Conservation (phyloP, 495 filamentous ascomycete genomes). For the Aspergillus saccharolyticus region DNA sequence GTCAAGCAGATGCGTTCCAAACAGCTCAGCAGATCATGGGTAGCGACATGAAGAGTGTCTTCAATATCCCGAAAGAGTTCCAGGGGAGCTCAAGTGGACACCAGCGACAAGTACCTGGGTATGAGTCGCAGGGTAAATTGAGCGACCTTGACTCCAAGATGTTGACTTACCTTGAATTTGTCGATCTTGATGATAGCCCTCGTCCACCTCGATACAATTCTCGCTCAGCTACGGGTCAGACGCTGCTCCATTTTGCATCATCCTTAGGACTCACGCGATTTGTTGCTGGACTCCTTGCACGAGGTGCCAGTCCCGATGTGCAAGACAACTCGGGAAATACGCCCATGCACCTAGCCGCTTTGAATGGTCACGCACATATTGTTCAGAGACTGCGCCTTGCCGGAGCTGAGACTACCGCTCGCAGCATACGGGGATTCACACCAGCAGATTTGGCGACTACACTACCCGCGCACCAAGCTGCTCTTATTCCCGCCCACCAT, state of each 20-base stretch:
- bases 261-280: slow-evolving; percentile 71
- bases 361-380: slow-evolving; percentile 70
- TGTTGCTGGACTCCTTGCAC: slow-evolving; percentile 72
- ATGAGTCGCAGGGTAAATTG: slow-evolving; percentile 37
- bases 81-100: slow-evolving; percentile 38
- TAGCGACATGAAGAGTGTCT: slow-evolving; percentile 40
- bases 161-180: slow-evolving; percentile 67
- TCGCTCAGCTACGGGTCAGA: slow-evolving; percentile 62
- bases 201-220: slow-evolving; percentile 61
- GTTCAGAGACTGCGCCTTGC: slow-evolving; percentile 66
- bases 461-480: slow-evolving; percentile 51
- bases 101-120: slow-evolving; percentile 42
- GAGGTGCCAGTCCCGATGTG: slow-evolving; percentile 71
- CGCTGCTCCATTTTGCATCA: slow-evolving; percentile 76
- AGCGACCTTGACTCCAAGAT: slow-evolving; percentile 65
- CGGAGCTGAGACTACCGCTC: slow-evolving; percentile 65
- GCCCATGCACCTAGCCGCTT: slow-evolving; percentile 77
- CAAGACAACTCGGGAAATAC: slow-evolving; percentile 79
- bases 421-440: slow-evolving; percentile 66
- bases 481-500: slow-evolving; percentile 46
- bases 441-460: slow-evolving; percentile 68
- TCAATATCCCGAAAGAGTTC: slow-evolving; percentile 43
- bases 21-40: slow-evolving; percentile 49
- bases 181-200: slow-evolving; percentile 71
- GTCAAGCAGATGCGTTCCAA: slow-evolving; percentile 46